Base-by-base conservation (phyloP, 2,329 filamentous ascomycete genomes). In the Truncatella angustata region DNA sequence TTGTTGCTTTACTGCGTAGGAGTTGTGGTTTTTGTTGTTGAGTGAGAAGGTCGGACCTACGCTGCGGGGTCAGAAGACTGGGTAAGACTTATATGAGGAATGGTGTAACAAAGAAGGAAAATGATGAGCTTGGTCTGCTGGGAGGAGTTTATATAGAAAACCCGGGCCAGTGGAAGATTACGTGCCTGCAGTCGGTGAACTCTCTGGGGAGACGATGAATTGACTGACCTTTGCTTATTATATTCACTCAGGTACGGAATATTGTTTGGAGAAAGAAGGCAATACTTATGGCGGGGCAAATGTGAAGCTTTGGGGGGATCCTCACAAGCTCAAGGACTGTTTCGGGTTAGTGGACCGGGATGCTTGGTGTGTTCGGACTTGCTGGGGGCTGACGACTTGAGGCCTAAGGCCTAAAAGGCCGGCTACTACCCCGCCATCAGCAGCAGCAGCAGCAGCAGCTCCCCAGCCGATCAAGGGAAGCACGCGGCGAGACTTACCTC, bases 301-400 rank as follows among this genome's bases (percentile, higher is more conserved):
- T 28, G 26, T 20, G 26, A 10, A 46, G 43, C 28, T 35, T 12
- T n/a, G 30, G 45, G 9, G 45, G 45, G 45, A 49, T 49, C 45
- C 45, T 49, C 45, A 49, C 45, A 49, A 49, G 45, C 45, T 49
- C 43, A 34, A 28, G 26, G 16, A 32, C 43, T 46, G 43, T 46
- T 46, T 46, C 16, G 26, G 43, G 26, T 35, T 46, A 46, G 43
- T 34, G 43, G 26, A 16, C 26, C n/a, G 43, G 43, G 43, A 9
- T 34, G n/a, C n/a, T 24, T n/a, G 26, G 16, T 10, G 34, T n/a
- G n/a, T n/a, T n/a, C n/a, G n/a, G n/a, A n/a, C n/a, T n/a, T n/a
- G n/a, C n/a, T n/a, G n/a, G n/a, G n/a, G n/a, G n/a, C n/a, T n/a
- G n/a, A n/a, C n/a, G n/a, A n/a, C n/a, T n/a, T n/a, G n/a, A n/a